Base-by-base conservation (phyloP, 1,284 basidiomycete genomes). In the Athelia psychrophila region DNA sequence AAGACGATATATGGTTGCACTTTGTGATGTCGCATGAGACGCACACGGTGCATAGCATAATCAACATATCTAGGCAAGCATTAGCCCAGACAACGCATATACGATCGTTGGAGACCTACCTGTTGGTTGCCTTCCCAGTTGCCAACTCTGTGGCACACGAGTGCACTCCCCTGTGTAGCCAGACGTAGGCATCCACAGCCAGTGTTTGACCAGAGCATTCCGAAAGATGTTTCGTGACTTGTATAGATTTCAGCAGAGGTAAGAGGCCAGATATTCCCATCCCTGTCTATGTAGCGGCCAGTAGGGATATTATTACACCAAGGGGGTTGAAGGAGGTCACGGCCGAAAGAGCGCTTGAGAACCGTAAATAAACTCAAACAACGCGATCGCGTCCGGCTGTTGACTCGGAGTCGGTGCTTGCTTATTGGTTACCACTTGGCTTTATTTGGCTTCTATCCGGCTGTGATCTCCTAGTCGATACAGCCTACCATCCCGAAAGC, bases 181-280 rank as follows among this genome's bases (percentile, higher is more conserved):
- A 98, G 46, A 96, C 95, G 70, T 99, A 98, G 44, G 84, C 91
- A 74, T 95, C 90, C 44, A 93, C 82, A 2, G 88, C 92, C 35
- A 94, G 69, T 1, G 85, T 91, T 65, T 94, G 84, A 9, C 91
- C 93, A 48, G 79, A 70, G 66, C 89, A 95, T 50, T 94, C 88
- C 9, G 85, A 87, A 54, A 98, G 78, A 62, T 93, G 87, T 52
- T 78, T 82, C 52, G 81, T 81, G 51, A 80, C 80, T 64, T 94
- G 91, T 32, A 96, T 93, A 51, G 95, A 86, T 76, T 95, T 97
- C 61, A 99, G 81, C 27, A 96, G 80, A 23, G 95, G 93, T 30
- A 99, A 74, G 33, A 99, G 81, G n/a, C 96, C 96, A 56, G 87
- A 82, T 55, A 99, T 98, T 42, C 95, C 96, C 94, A 96, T 96